Conservation (phyloP, 2,329 filamentous ascomycete genomes). For the Pseudogymnoascus sp. region DNA sequence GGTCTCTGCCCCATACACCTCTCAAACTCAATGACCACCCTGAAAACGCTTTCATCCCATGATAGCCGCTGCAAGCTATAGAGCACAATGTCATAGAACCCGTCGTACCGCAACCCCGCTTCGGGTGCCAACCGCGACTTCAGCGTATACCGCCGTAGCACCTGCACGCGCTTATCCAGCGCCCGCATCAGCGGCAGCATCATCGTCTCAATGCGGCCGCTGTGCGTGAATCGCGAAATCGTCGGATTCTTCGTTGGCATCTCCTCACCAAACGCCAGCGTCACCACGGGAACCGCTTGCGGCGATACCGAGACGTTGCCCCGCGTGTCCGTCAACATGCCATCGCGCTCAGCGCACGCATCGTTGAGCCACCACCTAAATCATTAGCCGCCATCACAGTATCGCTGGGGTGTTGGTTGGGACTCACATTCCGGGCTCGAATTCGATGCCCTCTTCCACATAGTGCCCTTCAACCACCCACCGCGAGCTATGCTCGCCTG, state of each 20-base stretch:
- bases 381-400: constrained; percentile 17
- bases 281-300: constrained; percentile 39
- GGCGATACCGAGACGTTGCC: constrained; percentile 40
- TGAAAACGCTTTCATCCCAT: background rate
- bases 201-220: constrained; percentile 40
- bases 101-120: constrained; percentile 50
- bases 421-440: constrained; percentile 43
- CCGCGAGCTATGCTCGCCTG: background rate
- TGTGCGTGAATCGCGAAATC: constrained; percentile 37
- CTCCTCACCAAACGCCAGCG: constrained; percentile 45
- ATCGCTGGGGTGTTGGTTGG: background rate
- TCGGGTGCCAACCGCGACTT: constrained; percentile 44
- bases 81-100: constrained; percentile 38
- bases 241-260: constrained; percentile 31
- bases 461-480: constrained; percentile 11
- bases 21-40: constrained; percentile 37
- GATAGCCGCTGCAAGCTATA: background rate
- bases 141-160: constrained; percentile 45
- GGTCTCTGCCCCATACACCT: constrained; percentile 36
- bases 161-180: constrained; percentile 42
- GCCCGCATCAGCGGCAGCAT: constrained; percentile 41
- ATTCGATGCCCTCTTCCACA: constrained; percentile 12
- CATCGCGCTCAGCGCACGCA: constrained; percentile 48
- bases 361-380: constrained; percentile 52
- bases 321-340: constrained; percentile 40